Percentiles rank a stretch among this genome's conserved stretches.
Conservation (phyloP, 768 basidiomycete genomes). For the Mycena belliarum region DNA sequence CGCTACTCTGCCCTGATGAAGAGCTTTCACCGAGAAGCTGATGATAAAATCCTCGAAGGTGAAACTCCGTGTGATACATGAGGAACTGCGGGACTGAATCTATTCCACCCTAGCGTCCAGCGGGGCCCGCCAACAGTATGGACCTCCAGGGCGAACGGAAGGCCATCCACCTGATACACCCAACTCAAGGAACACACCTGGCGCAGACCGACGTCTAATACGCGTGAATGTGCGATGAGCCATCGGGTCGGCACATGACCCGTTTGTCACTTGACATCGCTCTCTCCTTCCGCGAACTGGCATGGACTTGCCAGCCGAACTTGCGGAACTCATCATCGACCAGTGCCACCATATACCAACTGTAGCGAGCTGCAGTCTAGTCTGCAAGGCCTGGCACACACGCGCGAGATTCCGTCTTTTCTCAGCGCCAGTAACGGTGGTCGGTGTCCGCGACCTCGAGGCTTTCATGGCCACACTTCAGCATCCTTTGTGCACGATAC, state of each 20-base stretch:
- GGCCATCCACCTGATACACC: conserved; percentile 2
- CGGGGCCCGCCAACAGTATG: conserved; percentile 6
- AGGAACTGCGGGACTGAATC: too few relatives aligned
- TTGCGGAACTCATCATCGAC: conserved; percentile 20
- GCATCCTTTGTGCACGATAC: conserved; percentile 12
- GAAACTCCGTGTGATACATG: neutral
- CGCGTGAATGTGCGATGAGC: conserved; percentile 16
- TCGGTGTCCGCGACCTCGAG: conserved; percentile 12
- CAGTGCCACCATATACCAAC: conserved; percentile 4
- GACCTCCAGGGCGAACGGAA: neutral
- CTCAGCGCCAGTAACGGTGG: conserved; percentile 1
- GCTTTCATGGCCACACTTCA: conserved; percentile 14
- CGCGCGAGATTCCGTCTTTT: conserved; percentile 18
- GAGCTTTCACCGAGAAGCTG: conserved; percentile 79
- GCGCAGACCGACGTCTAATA: conserved; percentile 11
- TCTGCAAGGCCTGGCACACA: conserved; percentile 18
- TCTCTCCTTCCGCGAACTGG: neutral
- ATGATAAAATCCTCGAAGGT: conserved; percentile 69
- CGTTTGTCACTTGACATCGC: neutral
- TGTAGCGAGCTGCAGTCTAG: conserved; percentile 14
- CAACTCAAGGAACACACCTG: conserved; percentile 1
- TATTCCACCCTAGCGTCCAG: conserved; percentile 2
- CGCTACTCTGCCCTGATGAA: conserved; percentile 78
- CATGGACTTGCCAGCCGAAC: conserved; percentile 18
- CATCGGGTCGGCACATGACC: conserved; percentile 10